Evolutionary conservation across 345 rosid genomes (phyloP).

Genomic region (Nephelium lappaceum): DNA sequence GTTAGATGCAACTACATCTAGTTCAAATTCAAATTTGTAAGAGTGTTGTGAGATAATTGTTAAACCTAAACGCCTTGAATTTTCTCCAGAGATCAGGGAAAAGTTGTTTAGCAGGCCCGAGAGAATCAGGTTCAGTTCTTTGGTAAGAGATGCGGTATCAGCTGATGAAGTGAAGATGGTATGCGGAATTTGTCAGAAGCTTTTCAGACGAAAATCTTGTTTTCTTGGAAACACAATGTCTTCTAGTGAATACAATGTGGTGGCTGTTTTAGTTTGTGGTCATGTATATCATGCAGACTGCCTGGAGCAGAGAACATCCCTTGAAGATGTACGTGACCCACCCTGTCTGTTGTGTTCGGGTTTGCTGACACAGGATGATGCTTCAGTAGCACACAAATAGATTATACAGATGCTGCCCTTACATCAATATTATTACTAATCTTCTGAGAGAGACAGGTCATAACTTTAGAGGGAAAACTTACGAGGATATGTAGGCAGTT

Average conservation of each 20-base stretch:
- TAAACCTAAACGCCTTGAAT: background rate
- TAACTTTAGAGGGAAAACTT: slow-evolving; percentile 21
- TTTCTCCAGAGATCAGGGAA: slow-evolving; percentile 43
- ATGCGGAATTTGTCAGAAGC: slow-evolving; percentile 62
- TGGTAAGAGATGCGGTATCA: slow-evolving; percentile 33
- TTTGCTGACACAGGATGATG: slow-evolving; percentile 22
- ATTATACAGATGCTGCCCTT: slow-evolving; percentile 21
- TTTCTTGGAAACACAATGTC: slow-evolving; percentile 39
- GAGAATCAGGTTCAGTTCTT: slow-evolving; percentile 46
- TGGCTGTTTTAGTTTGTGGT: slow-evolving; percentile 67
- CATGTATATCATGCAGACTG: slow-evolving; percentile 70
- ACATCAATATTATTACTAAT: slow-evolving; percentile 20
- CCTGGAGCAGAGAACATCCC: slow-evolving; percentile 51
- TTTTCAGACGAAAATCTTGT: slow-evolving; percentile 48
- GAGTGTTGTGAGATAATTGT: background rate
- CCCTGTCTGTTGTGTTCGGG: slow-evolving; percentile 52
- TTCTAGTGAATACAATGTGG: slow-evolving; percentile 45
- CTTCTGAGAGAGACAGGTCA: slow-evolving; percentile 17
- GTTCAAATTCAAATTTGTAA: background rate
- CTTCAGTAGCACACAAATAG: slow-evolving; percentile 26
- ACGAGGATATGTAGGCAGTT: slow-evolving; percentile 27
- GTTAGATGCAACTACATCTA: background rate
- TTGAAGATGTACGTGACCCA: slow-evolving; percentile 51
- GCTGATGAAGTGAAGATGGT: slow-evolving; percentile 39
- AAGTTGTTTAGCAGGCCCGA: slow-evolving; percentile 42